Percentiles rank a stretch among this genome's conserved stretches.
phyloP scores from a whole-genome alignment of 2,329 filamentous ascomycete species.

The Fusarium devonianum region DNA sequence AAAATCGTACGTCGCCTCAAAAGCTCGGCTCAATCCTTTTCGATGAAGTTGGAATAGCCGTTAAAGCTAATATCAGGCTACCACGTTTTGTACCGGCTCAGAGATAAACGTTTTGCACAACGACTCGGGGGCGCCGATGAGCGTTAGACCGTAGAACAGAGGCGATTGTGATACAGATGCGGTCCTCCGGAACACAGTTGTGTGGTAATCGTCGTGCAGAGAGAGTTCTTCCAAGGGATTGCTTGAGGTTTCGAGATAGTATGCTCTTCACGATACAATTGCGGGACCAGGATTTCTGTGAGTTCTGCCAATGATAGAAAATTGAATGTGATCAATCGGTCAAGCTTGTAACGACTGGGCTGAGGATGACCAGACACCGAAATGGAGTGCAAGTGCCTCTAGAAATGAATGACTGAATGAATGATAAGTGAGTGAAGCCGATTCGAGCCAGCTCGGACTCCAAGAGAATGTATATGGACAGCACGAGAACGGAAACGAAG shows the following conservation, averaged over 20 bases:
- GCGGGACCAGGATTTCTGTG: background rate
- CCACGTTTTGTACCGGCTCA: slow-evolving; percentile 14
- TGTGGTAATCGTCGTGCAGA: slow-evolving; percentile 16
- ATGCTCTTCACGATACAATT: slow-evolving; percentile 7
- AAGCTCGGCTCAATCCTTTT: slow-evolving; percentile 6
- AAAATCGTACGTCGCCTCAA: slow-evolving; percentile 8
- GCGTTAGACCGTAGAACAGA: slow-evolving; percentile 6
- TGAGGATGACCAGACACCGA: slow-evolving; percentile 15
- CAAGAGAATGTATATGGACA: slow-evolving; percentile 26
- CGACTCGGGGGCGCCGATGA: slow-evolving; percentile 8
- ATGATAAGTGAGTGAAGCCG: slow-evolving; percentile 33
- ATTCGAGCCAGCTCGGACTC: slow-evolving; percentile 35
- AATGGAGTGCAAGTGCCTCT: slow-evolving; percentile 25
- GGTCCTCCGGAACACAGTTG: slow-evolving; percentile 14
- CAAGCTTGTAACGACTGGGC: slow-evolving; percentile 33
- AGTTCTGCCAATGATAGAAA: slow-evolving; percentile 18
- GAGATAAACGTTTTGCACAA: slow-evolving; percentile 22
- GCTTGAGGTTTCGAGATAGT: slow-evolving; percentile 3
- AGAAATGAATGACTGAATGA: too few relatives aligned
- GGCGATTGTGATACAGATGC: slow-evolving; percentile 16
- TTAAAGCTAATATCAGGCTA: slow-evolving; percentile 21
- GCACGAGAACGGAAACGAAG: slow-evolving; percentile 24
- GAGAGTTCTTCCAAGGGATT: slow-evolving; percentile 3
- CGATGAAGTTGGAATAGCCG: slow-evolving; percentile 22
- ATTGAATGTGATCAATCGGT: slow-evolving; percentile 33